Conservation (phyloP, 345 rosid species). For the Populus ilicifolia region DNA sequence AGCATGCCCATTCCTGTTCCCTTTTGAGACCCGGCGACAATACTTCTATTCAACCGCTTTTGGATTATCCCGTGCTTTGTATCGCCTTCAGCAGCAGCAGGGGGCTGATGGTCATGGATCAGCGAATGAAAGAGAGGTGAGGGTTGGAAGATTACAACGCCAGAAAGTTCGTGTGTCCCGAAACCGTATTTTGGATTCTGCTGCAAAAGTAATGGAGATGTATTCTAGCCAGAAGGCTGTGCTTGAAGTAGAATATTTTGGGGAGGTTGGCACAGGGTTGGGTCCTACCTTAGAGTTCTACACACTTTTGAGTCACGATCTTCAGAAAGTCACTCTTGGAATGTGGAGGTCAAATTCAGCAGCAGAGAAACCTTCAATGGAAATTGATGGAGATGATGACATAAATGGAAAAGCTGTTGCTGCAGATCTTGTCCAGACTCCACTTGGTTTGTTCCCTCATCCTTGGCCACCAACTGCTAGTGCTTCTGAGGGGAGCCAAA, state of each 20-base stretch:
- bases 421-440: conserved; percentile 61
- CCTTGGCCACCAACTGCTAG: conserved; percentile 86
- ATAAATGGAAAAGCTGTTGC: conserved; percentile 43
- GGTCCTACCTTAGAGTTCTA: conserved; percentile 99
- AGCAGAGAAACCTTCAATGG: conserved; percentile 46
- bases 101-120: conserved; percentile 94
- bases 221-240: conserved; percentile 98
- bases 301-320: conserved; percentile 89
- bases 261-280: conserved; percentile 99
- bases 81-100: conserved; percentile 99
- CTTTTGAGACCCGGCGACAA: conserved; percentile 94
- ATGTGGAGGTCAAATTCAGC: conserved; percentile 86
- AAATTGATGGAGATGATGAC: conserved; percentile 51
- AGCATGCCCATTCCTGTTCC: conserved; percentile 96
- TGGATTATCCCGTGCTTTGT: conserved; percentile 94
- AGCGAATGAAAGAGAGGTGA: conserved; percentile 78
- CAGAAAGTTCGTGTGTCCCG: conserved; percentile 99
- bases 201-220: conserved; percentile 99
- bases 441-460: conserved; percentile 87
- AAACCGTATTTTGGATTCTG: conserved; percentile 95
- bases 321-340: conserved; percentile 76
- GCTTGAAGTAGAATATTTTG: conserved; percentile 99
- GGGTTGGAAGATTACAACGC: conserved; percentile 94
- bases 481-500: conserved; percentile 68
- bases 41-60: conserved; percentile 97